These are phyloP conservation scores for Endoconidiophora laricicola DNA, from an alignment of 2,329 filamentous ascomycete genomes.

Conservation along the genomic window DNA sequence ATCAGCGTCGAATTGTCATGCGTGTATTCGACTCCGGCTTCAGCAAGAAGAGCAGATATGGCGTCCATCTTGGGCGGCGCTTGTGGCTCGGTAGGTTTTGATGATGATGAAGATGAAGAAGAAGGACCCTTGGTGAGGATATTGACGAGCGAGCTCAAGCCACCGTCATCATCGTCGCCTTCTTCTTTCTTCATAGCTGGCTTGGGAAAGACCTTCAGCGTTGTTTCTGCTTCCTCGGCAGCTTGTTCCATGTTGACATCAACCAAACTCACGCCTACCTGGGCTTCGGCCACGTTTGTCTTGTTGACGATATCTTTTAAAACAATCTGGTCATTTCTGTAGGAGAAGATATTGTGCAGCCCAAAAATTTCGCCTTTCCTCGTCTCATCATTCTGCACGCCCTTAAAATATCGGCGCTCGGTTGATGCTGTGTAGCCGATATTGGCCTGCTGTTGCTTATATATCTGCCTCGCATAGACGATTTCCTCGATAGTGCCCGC, in stretches of 20 bases:
- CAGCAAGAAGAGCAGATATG: slow-evolving; percentile 73
- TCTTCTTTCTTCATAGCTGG: slow-evolving; percentile 32
- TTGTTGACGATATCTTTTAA: slow-evolving; percentile 96
- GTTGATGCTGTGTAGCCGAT: slow-evolving; percentile 89
- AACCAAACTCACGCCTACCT: slow-evolving; percentile 65
- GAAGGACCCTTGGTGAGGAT: no score
- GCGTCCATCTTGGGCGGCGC: slow-evolving; percentile 45
- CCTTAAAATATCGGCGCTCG: slow-evolving; percentile 88
- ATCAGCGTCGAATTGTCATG: slow-evolving; percentile 95
- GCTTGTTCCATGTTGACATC: slow-evolving; percentile 55
- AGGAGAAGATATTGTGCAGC: slow-evolving; percentile 70
- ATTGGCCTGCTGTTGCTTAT: slow-evolving; percentile 97
- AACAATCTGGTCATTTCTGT: slow-evolving; percentile 60
- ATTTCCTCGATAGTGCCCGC: slow-evolving; percentile 93
- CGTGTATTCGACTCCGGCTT: slow-evolving; percentile 82
- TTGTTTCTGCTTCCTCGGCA: slow-evolving; percentile 33
- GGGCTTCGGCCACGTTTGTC: slow-evolving; percentile 89
- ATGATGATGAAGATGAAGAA: no score
- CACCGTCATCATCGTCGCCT: slow-evolving; percentile 35
- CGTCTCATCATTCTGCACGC: slow-evolving; percentile 67
- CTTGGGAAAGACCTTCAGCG: slow-evolving; percentile 21
- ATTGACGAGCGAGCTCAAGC: slow-evolving; percentile 25
- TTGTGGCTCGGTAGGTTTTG: slow-evolving; percentile 21
- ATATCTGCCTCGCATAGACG: slow-evolving; percentile 90
- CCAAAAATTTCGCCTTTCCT: slow-evolving; percentile 93